phyloP scores from a whole-genome alignment of 2,329 filamentous ascomycete species.

The Nothophoma quercina region DNA sequence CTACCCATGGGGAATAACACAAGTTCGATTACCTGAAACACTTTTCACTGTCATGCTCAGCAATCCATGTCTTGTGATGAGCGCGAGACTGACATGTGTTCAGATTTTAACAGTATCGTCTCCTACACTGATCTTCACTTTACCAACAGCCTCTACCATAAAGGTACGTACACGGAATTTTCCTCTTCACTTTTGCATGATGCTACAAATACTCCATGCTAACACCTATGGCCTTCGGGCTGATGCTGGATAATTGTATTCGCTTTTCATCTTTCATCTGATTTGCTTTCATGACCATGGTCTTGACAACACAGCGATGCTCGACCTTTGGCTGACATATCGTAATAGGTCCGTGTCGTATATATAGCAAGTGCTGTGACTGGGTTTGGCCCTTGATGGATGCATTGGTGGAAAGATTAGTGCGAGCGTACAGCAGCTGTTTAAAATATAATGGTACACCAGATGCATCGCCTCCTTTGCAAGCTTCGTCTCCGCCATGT shows the following conservation, averaged over 20 bases:
- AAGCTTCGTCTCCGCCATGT: slow-evolving; percentile 7
- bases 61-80: not conserved
- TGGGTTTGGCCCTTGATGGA: not conserved
- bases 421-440: not conserved
- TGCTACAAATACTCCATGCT: slow-evolving; percentile 50
- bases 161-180: slow-evolving; percentile 22
- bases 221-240: slow-evolving; percentile 45
- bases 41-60: slow-evolving; percentile 4
- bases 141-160: not conserved
- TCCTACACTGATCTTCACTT: too few species aligned
- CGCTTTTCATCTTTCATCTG: slow-evolving; percentile 54
- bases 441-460: slow-evolving; percentile 4
- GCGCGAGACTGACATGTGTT: slow-evolving; percentile 23
- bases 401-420: not conserved
- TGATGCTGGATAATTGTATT: slow-evolving; percentile 46
- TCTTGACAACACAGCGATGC: slow-evolving; percentile 1
- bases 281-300: slow-evolving; percentile 19
- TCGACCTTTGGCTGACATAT: slow-evolving; percentile 12
- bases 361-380: not conserved
- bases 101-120: slow-evolving; percentile 11
- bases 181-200: slow-evolving; percentile 34
- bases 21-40: slow-evolving; percentile 51
- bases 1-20: slow-evolving; percentile 45
- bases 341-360: not conserved
- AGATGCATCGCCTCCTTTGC: not conserved